Evolutionary conservation across 495 filamentous ascomycete genomes (phyloP).

Genomic region (Cercophora sp.): DNA sequence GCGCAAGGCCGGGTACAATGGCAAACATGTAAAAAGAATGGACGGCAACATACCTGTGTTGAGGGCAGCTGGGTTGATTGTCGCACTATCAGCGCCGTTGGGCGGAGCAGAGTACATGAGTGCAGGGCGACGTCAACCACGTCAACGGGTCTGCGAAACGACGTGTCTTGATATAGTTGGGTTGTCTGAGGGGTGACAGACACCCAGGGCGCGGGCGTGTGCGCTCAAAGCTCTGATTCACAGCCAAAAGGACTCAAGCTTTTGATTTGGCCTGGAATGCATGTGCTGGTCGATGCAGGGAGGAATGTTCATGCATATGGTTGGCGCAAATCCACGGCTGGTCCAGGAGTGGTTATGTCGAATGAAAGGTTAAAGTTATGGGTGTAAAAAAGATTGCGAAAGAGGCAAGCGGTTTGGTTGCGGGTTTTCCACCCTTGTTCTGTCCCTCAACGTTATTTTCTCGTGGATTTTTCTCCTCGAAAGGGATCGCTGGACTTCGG

Average conservation of each 20-base stretch:
- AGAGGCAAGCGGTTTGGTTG: slow-evolving; percentile 17
- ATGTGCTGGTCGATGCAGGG: slow-evolving; percentile 38
- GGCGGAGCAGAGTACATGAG: slow-evolving; percentile 55
- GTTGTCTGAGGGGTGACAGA: slow-evolving; percentile 34
- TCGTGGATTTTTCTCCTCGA: background rate
- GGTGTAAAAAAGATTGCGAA: slow-evolving; percentile 20
- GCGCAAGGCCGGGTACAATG: background rate
- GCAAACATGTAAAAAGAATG: slow-evolving; percentile 14
- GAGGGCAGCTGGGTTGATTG: slow-evolving; percentile 54
- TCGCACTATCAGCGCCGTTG: slow-evolving; percentile 54
- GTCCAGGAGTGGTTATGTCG: slow-evolving; percentile 19
- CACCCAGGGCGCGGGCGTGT: background rate
- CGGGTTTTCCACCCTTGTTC: slow-evolving; percentile 8
- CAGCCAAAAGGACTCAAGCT: slow-evolving; percentile 26
- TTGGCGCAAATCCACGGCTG: slow-evolving; percentile 32
- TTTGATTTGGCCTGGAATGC: slow-evolving; percentile 36
- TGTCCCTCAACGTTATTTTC: background rate
- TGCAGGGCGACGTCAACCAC: slow-evolving; percentile 36
- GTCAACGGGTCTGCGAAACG: slow-evolving; percentile 46
- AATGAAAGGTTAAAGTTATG: slow-evolving; percentile 22
- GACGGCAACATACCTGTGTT: slow-evolving; percentile 45
- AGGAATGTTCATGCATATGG: slow-evolving; percentile 36
- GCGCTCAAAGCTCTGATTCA: slow-evolving; percentile 13
- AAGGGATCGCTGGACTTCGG: background rate
- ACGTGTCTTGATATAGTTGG: slow-evolving; percentile 58